Conservation (phyloP, 805 yeast genomes). For the Phaffomyces opuntiae region DNA sequence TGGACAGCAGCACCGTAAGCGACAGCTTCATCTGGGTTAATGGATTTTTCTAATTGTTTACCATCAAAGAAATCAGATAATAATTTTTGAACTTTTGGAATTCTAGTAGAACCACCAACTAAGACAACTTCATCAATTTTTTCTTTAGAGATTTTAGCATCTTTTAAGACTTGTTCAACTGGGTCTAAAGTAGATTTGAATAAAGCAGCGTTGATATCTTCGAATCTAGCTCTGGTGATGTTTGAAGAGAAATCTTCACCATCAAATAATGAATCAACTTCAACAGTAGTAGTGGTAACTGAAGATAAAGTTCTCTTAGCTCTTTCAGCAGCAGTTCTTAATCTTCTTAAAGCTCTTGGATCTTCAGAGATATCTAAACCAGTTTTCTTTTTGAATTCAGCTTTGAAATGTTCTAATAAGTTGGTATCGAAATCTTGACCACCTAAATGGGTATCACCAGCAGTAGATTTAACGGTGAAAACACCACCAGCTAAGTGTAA, state of each 20-base stretch:
- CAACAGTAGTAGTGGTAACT: conserved; percentile 90
- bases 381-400: conserved; percentile 93
- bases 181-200: conserved; percentile 94
- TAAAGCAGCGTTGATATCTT: conserved; percentile 88
- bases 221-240: conserved; percentile 95
- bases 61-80: conserved; percentile 96
- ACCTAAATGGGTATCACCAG: conserved; percentile 99
- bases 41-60: conserved; percentile 93
- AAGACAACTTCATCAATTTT: conserved; percentile 86
- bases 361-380: conserved; percentile 84
- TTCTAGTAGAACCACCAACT: conserved; percentile 98
- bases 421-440: conserved; percentile 99
- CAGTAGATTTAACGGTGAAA: conserved; percentile 95
- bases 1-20: conserved; percentile 99
- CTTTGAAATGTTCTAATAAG: conserved; percentile 86
- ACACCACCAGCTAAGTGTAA: conserved; percentile 93
- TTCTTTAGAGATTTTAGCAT: conserved; percentile 85
- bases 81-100: conserved; percentile 93
- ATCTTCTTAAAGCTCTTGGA: conserved; percentile 95
- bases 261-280: conserved; percentile 90
- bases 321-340: conserved; percentile 98
- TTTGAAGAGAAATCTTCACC: conserved; percentile 96
- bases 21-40: conserved; percentile 98
- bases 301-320: conserved; percentile 98
- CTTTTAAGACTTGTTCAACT: conserved; percentile 90